phyloP scores from a whole-genome alignment of 2,329 filamentous ascomycete species.

The Alternaria burnsii region DNA sequence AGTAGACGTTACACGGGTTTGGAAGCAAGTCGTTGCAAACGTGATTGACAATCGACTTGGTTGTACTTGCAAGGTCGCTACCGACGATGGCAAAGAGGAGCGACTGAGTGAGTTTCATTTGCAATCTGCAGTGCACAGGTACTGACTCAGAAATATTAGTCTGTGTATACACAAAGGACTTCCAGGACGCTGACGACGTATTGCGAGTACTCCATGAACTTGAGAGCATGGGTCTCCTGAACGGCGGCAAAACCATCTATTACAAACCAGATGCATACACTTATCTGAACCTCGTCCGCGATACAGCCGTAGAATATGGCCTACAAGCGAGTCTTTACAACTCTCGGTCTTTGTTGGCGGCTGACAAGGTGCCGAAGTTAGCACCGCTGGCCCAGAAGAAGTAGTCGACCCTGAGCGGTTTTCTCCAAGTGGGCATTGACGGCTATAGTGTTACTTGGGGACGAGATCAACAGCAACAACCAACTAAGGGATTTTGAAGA shows the following conservation, averaged over 20 bases:
- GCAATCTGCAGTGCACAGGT: neutral
- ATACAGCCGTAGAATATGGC: slow-evolving; percentile 50
- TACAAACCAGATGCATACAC: slow-evolving; percentile 76
- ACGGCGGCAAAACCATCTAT: slow-evolving; percentile 65
- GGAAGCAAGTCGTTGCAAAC: slow-evolving; percentile 72
- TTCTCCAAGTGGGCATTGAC: neutral
- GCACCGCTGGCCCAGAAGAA: slow-evolving; percentile 21
- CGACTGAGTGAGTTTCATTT: slow-evolving; percentile 62
- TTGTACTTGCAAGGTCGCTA: slow-evolving; percentile 75
- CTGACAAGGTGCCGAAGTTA: slow-evolving; percentile 16
- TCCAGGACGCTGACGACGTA: slow-evolving; percentile 73
- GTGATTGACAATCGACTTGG: slow-evolving; percentile 76
- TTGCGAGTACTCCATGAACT: slow-evolving; percentile 71
- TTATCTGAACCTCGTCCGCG: slow-evolving; percentile 52
- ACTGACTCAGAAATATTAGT: slow-evolving; percentile 4
- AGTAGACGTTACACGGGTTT: slow-evolving; percentile 67
- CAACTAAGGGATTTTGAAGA: neutral
- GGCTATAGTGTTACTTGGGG: neutral
- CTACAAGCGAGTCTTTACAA: slow-evolving; percentile 55
- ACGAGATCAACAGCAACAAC: neutral
- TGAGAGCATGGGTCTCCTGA: slow-evolving; percentile 68
- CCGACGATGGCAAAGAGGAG: slow-evolving; percentile 55
- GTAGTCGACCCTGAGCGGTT: slow-evolving; percentile 13
- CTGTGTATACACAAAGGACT: slow-evolving; percentile 81
- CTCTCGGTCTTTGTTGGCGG: slow-evolving; percentile 49